Percentiles rank a stretch among this genome's conserved stretches.
Evolutionary conservation across 371 early-diverging fungal species (phyloP).

Genomic region (Parasitella parasitica): DNA sequence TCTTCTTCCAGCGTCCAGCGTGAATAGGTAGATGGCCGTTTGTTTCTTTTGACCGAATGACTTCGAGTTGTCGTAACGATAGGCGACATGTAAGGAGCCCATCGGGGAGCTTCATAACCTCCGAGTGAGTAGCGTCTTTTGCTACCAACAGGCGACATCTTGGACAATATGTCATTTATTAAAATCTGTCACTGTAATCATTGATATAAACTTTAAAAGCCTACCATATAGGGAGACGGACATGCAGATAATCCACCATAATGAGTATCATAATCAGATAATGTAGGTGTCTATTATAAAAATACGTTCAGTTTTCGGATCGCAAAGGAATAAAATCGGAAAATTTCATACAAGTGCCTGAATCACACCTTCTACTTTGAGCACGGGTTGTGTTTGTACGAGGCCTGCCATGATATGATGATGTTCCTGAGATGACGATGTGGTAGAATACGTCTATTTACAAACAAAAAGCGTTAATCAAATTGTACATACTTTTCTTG

Average conservation of each 20-base stretch:
- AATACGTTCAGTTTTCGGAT: neutral
- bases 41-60: conserved; percentile 36
- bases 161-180: neutral
- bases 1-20: conserved; percentile 55
- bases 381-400: conserved; percentile 13
- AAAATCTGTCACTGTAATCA: too few species aligned
- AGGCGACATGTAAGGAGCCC: conserved; percentile 32
- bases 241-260: conserved; percentile 16
- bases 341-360: conserved; percentile 13
- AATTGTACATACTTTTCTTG: neutral
- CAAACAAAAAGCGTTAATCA: neutral
- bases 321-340: neutral
- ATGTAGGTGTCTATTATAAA: conserved; percentile 7
- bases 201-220: too few species aligned
- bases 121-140: conserved; percentile 26
- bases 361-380: conserved; percentile 15
- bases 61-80: conserved; percentile 34
- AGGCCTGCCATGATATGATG: conserved; percentile 14
- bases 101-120: conserved; percentile 19
- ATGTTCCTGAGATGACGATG: neutral
- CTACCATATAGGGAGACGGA: conserved; percentile 16
- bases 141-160: conserved; percentile 13
- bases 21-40: conserved; percentile 43
- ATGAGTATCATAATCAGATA: conserved; percentile 12
- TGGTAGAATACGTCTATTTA: neutral